phyloP scores from a whole-genome alignment of 2,329 filamentous ascomycete species.

The Calonectria naviculata region DNA sequence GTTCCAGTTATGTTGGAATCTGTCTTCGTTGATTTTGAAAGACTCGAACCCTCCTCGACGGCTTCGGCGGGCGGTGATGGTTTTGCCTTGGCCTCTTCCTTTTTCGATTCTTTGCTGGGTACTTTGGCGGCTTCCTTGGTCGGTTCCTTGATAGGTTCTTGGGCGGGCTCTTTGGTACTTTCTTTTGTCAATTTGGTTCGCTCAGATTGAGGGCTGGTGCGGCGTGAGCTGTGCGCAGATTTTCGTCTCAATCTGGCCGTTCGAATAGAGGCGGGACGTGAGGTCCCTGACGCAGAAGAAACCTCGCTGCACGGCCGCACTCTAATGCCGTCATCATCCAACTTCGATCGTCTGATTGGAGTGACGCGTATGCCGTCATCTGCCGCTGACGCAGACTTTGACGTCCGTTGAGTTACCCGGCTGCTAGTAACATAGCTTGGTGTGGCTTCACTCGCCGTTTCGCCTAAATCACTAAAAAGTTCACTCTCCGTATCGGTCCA shows the following conservation, averaged over 20 bases:
- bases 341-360: conserved; percentile 48
- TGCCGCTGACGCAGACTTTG: conserved; percentile 38
- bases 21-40: conserved; percentile 30
- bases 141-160: background rate
- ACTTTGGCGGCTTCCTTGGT: background rate
- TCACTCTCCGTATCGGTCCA: conserved; percentile 42
- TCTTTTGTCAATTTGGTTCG: conserved; percentile 41
- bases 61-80: conserved; percentile 6
- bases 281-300: conserved; percentile 38
- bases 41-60: conserved; percentile 30
- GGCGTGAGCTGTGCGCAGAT: conserved; percentile 39
- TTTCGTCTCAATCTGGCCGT: conserved; percentile 41
- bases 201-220: conserved; percentile 41
- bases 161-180: conserved; percentile 15
- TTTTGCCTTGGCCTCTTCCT: conserved; percentile 28
- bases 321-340: conserved; percentile 47
- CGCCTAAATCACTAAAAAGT: conserved; percentile 39
- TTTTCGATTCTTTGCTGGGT: conserved; percentile 16
- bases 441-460: conserved; percentile 44
- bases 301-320: conserved; percentile 43
- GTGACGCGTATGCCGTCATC: conserved; percentile 59
- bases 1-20: conserved; percentile 39
- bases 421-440: conserved; percentile 38
- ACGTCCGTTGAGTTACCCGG: conserved; percentile 33
- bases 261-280: conserved; percentile 32